Conservation (phyloP, 345 rosid genomes). For the Moringa oleifera region DNA sequence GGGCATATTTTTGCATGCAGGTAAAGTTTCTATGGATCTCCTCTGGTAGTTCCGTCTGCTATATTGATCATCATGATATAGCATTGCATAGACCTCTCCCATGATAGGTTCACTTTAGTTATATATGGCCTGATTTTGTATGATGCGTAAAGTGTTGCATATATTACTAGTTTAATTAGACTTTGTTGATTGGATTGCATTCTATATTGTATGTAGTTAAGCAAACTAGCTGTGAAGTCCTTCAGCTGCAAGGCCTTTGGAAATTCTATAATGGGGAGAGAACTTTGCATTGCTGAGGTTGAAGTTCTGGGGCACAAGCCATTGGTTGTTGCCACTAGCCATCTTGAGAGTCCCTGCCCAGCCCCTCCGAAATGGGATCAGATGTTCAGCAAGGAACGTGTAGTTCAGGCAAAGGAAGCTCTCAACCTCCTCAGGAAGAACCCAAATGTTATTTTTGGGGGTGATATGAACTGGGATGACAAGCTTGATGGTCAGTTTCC, state of each 20-base stretch:
- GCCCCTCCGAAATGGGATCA: conserved; percentile 94
- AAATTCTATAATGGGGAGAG: conserved; percentile 89
- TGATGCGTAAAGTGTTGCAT: no score
- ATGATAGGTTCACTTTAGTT: no score
- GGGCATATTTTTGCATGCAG: conserved; percentile 79
- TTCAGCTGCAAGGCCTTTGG: conserved; percentile 52
- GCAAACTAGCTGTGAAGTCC: conserved; percentile 70
- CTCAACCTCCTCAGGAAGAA: conserved; percentile 41
- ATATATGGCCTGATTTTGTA: background rate
- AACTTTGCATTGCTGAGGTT: conserved; percentile 63
- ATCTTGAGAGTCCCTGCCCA: conserved; percentile 96
- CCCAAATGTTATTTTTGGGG: conserved; percentile 69
- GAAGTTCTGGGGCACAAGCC: conserved; percentile 49
- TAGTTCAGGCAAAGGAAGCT: conserved; percentile 70
- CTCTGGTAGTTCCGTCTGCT: background rate
- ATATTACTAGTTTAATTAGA: no score
- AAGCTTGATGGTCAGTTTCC: conserved; percentile 81
- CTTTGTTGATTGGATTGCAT: background rate
- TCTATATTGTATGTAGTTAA: conserved; percentile 48
- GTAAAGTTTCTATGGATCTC: conserved; percentile 27
- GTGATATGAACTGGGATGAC: conserved; percentile 98
- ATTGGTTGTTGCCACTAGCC: conserved; percentile 80
- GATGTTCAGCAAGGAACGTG: conserved; percentile 92
- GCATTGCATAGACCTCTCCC: no score
- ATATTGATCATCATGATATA: no score